Evolutionary conservation across 129 eudicot species (phyloP).

Genomic region (Flaveria bidentis): DNA sequence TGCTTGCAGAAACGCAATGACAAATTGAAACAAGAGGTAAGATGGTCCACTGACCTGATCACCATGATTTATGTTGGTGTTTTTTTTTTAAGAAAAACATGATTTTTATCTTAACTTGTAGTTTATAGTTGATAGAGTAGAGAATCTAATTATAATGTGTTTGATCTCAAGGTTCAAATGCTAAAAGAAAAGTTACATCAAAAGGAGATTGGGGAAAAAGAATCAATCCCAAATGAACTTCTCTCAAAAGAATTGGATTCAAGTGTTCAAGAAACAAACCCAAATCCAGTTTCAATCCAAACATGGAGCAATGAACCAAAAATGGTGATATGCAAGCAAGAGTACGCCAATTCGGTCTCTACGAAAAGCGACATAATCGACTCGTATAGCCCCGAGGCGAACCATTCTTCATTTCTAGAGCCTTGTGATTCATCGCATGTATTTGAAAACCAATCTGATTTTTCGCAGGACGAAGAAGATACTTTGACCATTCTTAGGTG

Average conservation of each 20-base stretch:
- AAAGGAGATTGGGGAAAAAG: slow-evolving; percentile 34
- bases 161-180: slow-evolving; percentile 39
- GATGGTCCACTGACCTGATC: no score
- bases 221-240: slow-evolving; percentile 33
- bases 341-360: slow-evolving; percentile 69
- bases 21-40: slow-evolving; percentile 63
- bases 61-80: no score
- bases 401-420: slow-evolving; percentile 49
- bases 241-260: slow-evolving; percentile 36
- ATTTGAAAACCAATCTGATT: slow-evolving; percentile 50
- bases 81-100: no score
- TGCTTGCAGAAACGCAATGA: slow-evolving; percentile 57
- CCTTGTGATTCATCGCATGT: slow-evolving; percentile 58
- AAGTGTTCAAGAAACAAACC: slow-evolving; percentile 32
- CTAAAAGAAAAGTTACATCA: slow-evolving; percentile 46
- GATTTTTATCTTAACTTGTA: no score
- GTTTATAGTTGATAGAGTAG: no score
- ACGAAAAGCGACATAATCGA: slow-evolving; percentile 73
- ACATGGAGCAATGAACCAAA: slow-evolving; percentile 29
- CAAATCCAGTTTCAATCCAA: slow-evolving; percentile 28
- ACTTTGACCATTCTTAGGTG: slow-evolving; percentile 50
- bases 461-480: slow-evolving; percentile 67
- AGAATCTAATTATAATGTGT: no score
- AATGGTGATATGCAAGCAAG: slow-evolving; percentile 47
- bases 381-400: slow-evolving; percentile 64